Conservation (phyloP, 306 rosid genomes). For the Astragalus membranaceus region DNA sequence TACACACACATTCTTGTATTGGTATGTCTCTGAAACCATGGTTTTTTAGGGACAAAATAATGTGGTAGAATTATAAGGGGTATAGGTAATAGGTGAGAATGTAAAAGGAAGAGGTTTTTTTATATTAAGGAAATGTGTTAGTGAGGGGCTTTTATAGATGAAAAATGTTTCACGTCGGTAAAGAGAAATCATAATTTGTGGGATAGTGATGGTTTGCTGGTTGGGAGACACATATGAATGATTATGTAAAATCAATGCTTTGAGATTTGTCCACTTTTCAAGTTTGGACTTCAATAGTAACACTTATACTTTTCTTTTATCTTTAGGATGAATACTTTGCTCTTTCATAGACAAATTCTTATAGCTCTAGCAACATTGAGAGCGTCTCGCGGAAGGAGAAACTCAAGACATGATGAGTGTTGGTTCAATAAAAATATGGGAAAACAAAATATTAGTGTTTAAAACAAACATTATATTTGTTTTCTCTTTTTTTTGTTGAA, state of each 20-base stretch:
- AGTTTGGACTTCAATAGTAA: conserved; percentile 32
- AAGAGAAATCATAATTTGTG: conserved; percentile 25
- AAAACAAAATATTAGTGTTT: too few species aligned
- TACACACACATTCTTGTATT: conserved; percentile 62
- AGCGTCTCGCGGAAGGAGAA: too few species aligned
- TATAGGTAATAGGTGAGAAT: conserved; percentile 3
- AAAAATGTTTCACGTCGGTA: conserved; percentile 27
- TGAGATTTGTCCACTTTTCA: conserved; percentile 29
- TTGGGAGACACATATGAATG: conserved; percentile 65
- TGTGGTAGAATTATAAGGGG: not conserved
- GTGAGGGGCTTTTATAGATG: conserved; percentile 22
- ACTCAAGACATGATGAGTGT: too few species aligned
- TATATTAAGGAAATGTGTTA: conserved; percentile 6
- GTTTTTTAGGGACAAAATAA: not conserved
- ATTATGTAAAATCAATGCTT: conserved; percentile 32
- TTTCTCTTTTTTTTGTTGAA: too few species aligned
- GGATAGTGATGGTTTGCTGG: conserved; percentile 44
- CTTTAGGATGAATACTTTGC: not conserved
- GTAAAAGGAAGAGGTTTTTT: not conserved
- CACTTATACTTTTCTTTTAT: conserved; percentile 4
- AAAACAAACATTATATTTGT: too few species aligned
- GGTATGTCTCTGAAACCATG: conserved; percentile 56
- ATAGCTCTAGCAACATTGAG: too few species aligned
- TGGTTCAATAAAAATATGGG: too few species aligned
- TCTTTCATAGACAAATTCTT: too few species aligned